phyloP scores from a whole-genome alignment of 768 basidiomycete genomes.

The Macrolepiota dolichaula region DNA sequence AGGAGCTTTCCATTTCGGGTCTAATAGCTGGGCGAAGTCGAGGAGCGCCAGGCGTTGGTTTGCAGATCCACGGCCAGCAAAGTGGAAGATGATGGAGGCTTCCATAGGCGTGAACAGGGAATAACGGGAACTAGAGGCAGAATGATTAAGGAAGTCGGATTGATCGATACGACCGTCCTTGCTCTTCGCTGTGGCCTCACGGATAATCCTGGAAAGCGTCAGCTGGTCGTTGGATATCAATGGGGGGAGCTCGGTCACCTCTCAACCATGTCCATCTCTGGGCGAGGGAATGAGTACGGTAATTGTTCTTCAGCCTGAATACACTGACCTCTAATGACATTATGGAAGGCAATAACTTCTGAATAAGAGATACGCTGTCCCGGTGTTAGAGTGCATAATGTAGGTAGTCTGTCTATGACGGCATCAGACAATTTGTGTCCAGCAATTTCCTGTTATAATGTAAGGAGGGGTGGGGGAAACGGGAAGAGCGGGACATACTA shows the following conservation, averaged over 20 bases:
- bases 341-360: conserved; percentile 95
- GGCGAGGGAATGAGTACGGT: conserved; percentile 7
- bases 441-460: conserved; percentile 72
- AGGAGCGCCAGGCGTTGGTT: conserved; percentile 73
- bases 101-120: conserved; percentile 98
- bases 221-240: neutral
- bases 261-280: conserved; percentile 97
- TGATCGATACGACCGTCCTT: conserved; percentile 96
- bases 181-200: conserved; percentile 84
- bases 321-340: conserved; percentile 80
- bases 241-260: conserved; percentile 39
- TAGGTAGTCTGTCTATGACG: conserved; percentile 89
- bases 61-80: conserved; percentile 78
- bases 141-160: conserved; percentile 91
- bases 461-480: neutral
- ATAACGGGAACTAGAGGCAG: conserved; percentile 84
- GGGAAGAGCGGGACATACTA: conserved; percentile 48
- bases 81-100: conserved; percentile 97
- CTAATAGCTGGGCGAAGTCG: conserved; percentile 91
- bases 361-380: conserved; percentile 93
- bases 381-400: conserved; percentile 84
- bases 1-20: conserved; percentile 84
- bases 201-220: conserved; percentile 59
- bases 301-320: neutral
- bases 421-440: conserved; percentile 96